Evolutionary conservation across 441 rosid genomes (phyloP).

Genomic region (Pelargonium exstipulatum): DNA sequence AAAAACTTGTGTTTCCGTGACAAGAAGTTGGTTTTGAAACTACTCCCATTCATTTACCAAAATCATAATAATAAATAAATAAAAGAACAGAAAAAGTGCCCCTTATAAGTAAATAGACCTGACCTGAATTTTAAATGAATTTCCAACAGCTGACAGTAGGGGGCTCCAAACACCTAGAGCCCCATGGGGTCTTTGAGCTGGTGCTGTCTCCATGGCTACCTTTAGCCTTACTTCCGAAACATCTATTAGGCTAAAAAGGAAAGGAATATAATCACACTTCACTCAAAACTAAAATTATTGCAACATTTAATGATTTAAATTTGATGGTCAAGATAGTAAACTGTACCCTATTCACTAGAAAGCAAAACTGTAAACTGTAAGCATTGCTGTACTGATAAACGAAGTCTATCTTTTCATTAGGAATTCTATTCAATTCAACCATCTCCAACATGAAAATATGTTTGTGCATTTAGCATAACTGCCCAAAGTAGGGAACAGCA

Average conservation of each 20-base stretch:
- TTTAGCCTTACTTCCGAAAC: conserved; percentile 92
- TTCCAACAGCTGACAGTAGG: conserved; percentile 88
- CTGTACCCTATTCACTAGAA: background rate
- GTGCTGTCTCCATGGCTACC: conserved; percentile 87
- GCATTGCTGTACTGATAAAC: background rate
- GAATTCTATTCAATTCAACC: background rate
- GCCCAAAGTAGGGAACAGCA: background rate
- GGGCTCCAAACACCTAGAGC: conserved; percentile 99
- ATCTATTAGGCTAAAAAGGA: conserved; percentile 71
- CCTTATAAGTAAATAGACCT: conserved; percentile 10
- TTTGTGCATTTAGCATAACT: background rate
- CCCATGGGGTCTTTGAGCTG: conserved; percentile 90
- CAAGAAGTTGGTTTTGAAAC: background rate
- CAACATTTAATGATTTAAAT: background rate
- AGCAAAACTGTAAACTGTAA: background rate
- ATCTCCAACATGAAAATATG: conserved; percentile 1
- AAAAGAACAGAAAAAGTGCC: background rate
- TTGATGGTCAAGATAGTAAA: background rate
- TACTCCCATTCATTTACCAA: background rate
- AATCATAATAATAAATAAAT: background rate
- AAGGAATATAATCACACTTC: conserved; percentile 10
- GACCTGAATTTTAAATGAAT: conserved; percentile 97
- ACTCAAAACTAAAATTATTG: conserved; percentile 10
- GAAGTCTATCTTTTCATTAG: background rate
- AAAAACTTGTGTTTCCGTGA: no score